A percentile compares a stretch with the other conserved stretches of the same genome.
phyloP scores from a whole-genome alignment of 352 stramenopile genomes.

The Elongisporangium undulatum region DNA sequence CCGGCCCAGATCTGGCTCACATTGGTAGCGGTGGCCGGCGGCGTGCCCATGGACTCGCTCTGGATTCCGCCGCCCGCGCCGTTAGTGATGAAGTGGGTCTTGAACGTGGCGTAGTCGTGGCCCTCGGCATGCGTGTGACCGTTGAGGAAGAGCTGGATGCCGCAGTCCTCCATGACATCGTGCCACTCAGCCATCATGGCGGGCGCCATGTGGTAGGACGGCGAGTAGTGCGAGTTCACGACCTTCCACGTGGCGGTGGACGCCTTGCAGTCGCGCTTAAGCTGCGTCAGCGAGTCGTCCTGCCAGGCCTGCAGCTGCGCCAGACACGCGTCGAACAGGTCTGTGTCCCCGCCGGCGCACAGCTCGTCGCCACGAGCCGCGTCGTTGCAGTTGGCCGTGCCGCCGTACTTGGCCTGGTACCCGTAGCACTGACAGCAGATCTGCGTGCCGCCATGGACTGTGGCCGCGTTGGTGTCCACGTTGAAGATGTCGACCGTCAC shows the following conservation, averaged over 20 bases:
- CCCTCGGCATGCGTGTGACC: slow-evolving; percentile 73
- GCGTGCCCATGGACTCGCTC: slow-evolving; percentile 59
- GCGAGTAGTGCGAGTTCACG: slow-evolving; percentile 75
- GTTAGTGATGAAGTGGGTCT: slow-evolving; percentile 76
- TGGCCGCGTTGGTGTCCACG: slow-evolving; percentile 56
- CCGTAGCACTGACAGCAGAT: slow-evolving; percentile 81
- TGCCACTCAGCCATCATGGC: slow-evolving; percentile 68
- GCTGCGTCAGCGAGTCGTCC: slow-evolving; percentile 50
- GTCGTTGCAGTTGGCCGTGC: slow-evolving; percentile 29
- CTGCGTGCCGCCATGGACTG: slow-evolving; percentile 53
- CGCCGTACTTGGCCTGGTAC: slow-evolving; percentile 54
- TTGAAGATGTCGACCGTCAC: slow-evolving; percentile 71
- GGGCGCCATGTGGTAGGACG: slow-evolving; percentile 67
- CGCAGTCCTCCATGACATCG: slow-evolving; percentile 32
- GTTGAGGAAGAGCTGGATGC: slow-evolving; percentile 64
- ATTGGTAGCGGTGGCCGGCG: slow-evolving; percentile 35
- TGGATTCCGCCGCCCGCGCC: slow-evolving; percentile 66
- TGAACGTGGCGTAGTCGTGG: slow-evolving; percentile 61
- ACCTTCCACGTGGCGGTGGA: slow-evolving; percentile 68
- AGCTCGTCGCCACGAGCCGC: slow-evolving; percentile 39
- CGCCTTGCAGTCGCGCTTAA: slow-evolving; percentile 36
- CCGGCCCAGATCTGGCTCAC: slow-evolving; percentile 52
- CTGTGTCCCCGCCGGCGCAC: slow-evolving; percentile 45
- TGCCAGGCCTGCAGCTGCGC: slow-evolving; percentile 52
- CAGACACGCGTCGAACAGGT: slow-evolving; percentile 62